Evolutionary conservation across 148 eudicot species (phyloP).

Genomic region (Amaranthus palmeri): DNA sequence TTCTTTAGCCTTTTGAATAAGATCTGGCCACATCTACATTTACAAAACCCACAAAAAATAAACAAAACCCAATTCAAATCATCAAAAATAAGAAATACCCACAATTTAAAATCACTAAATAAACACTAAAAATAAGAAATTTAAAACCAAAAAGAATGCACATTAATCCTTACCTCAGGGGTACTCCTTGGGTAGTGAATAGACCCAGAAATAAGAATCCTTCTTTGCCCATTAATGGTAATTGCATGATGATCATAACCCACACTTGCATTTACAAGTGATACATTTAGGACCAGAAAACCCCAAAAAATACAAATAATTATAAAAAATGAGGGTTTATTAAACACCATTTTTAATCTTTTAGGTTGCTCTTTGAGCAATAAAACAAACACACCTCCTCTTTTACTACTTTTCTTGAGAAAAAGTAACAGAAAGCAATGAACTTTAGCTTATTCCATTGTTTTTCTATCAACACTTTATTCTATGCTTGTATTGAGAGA

Average conservation of each 20-base stretch:
- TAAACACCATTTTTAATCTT: slow-evolving; percentile 3
- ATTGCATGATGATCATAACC: slow-evolving; percentile 71
- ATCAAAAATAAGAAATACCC: slow-evolving; percentile 5
- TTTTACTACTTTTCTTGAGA: neutral
- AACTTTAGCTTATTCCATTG: slow-evolving; percentile 17
- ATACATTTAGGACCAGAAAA: slow-evolving; percentile 33
- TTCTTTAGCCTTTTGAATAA: slow-evolving; percentile 83
- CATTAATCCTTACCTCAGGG: slow-evolving; percentile 56
- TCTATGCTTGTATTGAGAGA: slow-evolving; percentile 38
- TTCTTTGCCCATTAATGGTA: slow-evolving; percentile 67
- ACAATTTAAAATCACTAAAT: neutral
- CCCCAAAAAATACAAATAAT: slow-evolving; percentile 28
- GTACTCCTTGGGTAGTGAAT: slow-evolving; percentile 95
- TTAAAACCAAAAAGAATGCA: slow-evolving; percentile 1
- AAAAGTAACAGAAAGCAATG: slow-evolving; percentile 17
- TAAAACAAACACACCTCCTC: slow-evolving; percentile 5
- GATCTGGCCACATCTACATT: slow-evolving; percentile 93
- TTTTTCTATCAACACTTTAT: slow-evolving; percentile 36
- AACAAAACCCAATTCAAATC: slow-evolving; percentile 7
- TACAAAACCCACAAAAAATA: slow-evolving; percentile 7
- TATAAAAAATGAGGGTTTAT: slow-evolving; percentile 14
- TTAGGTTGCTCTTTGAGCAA: slow-evolving; percentile 25
- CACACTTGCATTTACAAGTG: slow-evolving; percentile 44
- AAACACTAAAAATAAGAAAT: slow-evolving; percentile 4
- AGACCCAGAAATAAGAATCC: slow-evolving; percentile 88